Evolutionary conservation across 306 rosid genomes (phyloP), one percentile per base, ranked within the genome.

Genomic region (Begonia peltatifolia): DNA sequence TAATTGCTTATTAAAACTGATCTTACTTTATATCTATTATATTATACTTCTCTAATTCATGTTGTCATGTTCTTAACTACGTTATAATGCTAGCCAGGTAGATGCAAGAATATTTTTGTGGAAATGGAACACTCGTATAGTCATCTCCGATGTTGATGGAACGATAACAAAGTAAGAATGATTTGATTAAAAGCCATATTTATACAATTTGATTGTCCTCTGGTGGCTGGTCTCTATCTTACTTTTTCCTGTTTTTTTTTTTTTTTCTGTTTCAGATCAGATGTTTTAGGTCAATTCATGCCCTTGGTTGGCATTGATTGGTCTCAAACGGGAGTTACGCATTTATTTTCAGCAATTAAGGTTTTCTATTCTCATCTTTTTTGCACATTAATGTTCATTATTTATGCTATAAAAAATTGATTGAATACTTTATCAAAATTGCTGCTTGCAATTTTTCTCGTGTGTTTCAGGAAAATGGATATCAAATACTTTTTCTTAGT

Each of bases 251-350:
- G 35, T 48, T 51, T 56, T 46, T 14, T 70, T 56, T 56, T 59
- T 58, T 62, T 25, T 25, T 25, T 25, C 38, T 58, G 42, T 64
- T 58, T 44, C 74, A 92, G 99, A 63, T 92, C 99, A 42, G 96
- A 92, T 62, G 96, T 92, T 75, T 83, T 92, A n/a, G 99, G 96
- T 57, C 99, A 92, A 74, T 84, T 92, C 87, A 92, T 92, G 99
- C 99, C 99, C 52, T 56, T 92, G 80, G 96, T 92, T 66, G 99
- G 99, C 54, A 69, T 86, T 52, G 99, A 92, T 66, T 92, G 99
- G 99, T 92, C 99, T 61, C 99, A 92, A 57, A 79, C 85, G 47
- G 99, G 99, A 44, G 99, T 92, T 64, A 69, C 99, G 17, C 87
- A 83, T 74, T 83, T 92, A 67, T 92, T 79, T 83, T 81, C 99